These are phyloP conservation scores for Phytophthora foliorum DNA, from an alignment of 352 stramenopile species.

Conservation along the genomic window DNA sequence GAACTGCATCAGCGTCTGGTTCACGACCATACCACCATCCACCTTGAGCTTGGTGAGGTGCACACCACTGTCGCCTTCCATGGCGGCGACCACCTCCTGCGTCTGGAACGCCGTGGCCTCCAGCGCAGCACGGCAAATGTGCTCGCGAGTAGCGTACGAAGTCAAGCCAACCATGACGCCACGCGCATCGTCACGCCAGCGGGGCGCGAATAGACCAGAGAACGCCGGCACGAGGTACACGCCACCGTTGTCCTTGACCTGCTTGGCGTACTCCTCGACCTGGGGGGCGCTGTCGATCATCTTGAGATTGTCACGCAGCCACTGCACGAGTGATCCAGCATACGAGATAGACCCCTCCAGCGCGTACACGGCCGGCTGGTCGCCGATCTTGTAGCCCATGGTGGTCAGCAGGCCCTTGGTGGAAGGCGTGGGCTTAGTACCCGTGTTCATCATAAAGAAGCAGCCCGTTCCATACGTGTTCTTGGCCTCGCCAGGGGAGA, in stretches of 20 bases:
- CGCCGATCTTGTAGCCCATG: slow-evolving; percentile 84
- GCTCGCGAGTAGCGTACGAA: slow-evolving; percentile 94
- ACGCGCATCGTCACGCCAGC: slow-evolving; percentile 97
- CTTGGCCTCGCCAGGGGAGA: slow-evolving; percentile 96
- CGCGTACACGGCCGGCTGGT: slow-evolving; percentile 94
- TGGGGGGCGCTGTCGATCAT: slow-evolving; percentile 93
- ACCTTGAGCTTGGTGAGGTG: slow-evolving; percentile 95
- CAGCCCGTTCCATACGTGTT: slow-evolving; percentile 99
- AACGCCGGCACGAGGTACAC: slow-evolving; percentile 99
- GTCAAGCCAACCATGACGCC: slow-evolving; percentile 98
- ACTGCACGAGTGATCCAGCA: slow-evolving; percentile 97
- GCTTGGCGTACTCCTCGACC: slow-evolving; percentile 89
- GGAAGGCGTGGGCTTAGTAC: slow-evolving; percentile 84
- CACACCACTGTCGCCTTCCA: slow-evolving; percentile 94
- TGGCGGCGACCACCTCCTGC: slow-evolving; percentile 94
- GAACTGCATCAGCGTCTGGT: slow-evolving; percentile 99
- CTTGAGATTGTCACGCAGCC: slow-evolving; percentile 98
- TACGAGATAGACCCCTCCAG: slow-evolving; percentile 98
- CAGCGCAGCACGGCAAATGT: slow-evolving; percentile 96
- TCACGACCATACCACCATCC: slow-evolving; percentile 98
- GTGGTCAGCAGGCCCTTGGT: slow-evolving; percentile 98
- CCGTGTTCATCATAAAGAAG: slow-evolving; percentile 99
- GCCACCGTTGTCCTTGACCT: slow-evolving; percentile 94
- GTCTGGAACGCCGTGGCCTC: slow-evolving; percentile 98
- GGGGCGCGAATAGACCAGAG: slow-evolving; percentile 96